Percentiles rank a stretch among this genome's conserved stretches.
phyloP scores from a whole-genome alignment of 2,329 filamentous ascomycete species.

The Cryphonectria parasitica region DNA sequence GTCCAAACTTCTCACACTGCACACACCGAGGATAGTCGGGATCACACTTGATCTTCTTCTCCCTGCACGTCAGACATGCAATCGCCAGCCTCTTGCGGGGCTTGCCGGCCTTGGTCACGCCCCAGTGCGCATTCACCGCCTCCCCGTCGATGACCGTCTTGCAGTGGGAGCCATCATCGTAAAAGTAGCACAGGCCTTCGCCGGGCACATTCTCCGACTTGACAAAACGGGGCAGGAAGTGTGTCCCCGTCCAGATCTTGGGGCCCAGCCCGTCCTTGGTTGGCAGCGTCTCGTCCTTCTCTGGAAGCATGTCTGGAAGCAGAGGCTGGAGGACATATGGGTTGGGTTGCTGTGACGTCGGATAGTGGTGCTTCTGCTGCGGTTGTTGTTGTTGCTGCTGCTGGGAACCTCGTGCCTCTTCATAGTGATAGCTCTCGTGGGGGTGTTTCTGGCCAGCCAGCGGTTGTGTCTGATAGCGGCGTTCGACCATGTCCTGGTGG shows the following conservation, averaged over 20 bases:
- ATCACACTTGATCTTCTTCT: slow-evolving; percentile 98
- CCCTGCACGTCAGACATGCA: slow-evolving; percentile 89
- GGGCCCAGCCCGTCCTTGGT: slow-evolving; percentile 66
- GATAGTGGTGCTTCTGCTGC: slow-evolving; percentile 32
- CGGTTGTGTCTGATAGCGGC: slow-evolving; percentile 37
- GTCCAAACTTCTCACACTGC: slow-evolving; percentile 90
- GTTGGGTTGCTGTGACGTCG: slow-evolving; percentile 29
- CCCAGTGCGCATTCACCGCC: slow-evolving; percentile 87
- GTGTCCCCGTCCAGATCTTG: slow-evolving; percentile 71
- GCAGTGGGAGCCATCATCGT: slow-evolving; percentile 82
- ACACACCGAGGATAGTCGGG: slow-evolving; percentile 85
- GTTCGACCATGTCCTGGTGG: slow-evolving; percentile 43
- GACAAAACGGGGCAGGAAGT: slow-evolving; percentile 69
- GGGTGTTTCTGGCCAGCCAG: slow-evolving; percentile 42
- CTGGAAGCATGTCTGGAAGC: slow-evolving; percentile 30
- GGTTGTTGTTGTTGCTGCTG: slow-evolving; percentile 10
- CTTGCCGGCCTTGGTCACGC: slow-evolving; percentile 91
- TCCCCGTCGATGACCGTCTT: slow-evolving; percentile 85
- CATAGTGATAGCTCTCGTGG: slow-evolving; percentile 35
- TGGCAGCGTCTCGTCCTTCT: slow-evolving; percentile 48
- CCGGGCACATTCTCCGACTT: slow-evolving; percentile 70
- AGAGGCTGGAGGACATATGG: slow-evolving; percentile 32
- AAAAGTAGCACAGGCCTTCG: slow-evolving; percentile 82
- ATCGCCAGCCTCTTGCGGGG: slow-evolving; percentile 88
- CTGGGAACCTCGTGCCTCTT: background rate